Percentiles rank a stretch among this genome's conserved stretches.
Conservation (phyloP, 305 asterid genomes). For the Rubia peregrina region DNA sequence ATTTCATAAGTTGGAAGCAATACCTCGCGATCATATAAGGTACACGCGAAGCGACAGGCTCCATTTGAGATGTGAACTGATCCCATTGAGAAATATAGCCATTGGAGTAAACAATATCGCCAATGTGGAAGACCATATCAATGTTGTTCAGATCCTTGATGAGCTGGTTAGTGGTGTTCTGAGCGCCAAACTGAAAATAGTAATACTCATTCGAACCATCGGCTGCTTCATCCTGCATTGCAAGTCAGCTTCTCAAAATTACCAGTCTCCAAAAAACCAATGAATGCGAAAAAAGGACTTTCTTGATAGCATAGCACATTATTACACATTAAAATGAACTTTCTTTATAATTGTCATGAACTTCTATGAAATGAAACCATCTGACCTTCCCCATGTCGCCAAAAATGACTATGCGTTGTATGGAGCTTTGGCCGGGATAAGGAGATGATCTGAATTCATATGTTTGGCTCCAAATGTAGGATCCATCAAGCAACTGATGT, state of each 20-base stretch:
- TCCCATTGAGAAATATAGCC: slow-evolving; percentile 98
- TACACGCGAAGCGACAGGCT: slow-evolving; percentile 77
- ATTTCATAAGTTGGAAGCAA: background rate
- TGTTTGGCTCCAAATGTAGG: slow-evolving; percentile 61
- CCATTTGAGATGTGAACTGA: slow-evolving; percentile 89
- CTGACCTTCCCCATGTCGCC: slow-evolving; percentile 96
- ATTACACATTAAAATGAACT: background rate
- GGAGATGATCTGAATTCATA: slow-evolving; percentile 75
- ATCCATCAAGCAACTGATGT: slow-evolving; percentile 49
- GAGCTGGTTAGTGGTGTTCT: slow-evolving; percentile 80
- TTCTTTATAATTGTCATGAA: background rate
- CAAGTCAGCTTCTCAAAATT: background rate
- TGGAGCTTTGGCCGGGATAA: slow-evolving; percentile 76
- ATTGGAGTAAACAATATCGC: slow-evolving; percentile 80
- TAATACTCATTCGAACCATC: slow-evolving; percentile 96
- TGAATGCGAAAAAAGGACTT: background rate
- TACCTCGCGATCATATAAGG: slow-evolving; percentile 97
- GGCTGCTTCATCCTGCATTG: slow-evolving; percentile 54
- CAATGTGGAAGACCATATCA: slow-evolving; percentile 87
- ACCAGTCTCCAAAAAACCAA: background rate
- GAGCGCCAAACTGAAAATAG: slow-evolving; percentile 69
- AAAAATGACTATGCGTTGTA: slow-evolving; percentile 79
- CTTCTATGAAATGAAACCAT: background rate
- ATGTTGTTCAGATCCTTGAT: slow-evolving; percentile 55
- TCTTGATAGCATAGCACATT: no score